Evolutionary conservation across 208 protist species (phyloP).

Genomic region (Leishmania arabica): DNA sequence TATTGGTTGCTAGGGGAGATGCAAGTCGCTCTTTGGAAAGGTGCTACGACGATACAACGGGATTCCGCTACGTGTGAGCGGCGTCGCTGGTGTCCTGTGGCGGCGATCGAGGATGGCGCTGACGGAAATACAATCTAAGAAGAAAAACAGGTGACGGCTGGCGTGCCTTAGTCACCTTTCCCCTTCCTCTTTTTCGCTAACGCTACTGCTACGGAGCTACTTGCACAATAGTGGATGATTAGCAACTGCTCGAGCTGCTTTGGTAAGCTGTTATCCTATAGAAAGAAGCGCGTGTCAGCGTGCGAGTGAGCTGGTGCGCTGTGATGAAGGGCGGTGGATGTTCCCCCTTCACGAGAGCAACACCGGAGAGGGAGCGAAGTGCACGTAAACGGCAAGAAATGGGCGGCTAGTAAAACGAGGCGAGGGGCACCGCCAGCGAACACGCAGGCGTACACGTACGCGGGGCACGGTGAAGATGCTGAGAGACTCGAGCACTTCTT

Average conservation of each 20-base stretch:
- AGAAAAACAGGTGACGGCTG: background rate
- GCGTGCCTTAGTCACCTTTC: background rate
- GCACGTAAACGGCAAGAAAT: background rate
- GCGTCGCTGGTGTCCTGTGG: background rate
- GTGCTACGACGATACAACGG: too few species aligned
- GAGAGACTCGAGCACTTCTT: background rate
- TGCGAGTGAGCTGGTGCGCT: background rate
- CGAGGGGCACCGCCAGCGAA: background rate
- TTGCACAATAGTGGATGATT: background rate
- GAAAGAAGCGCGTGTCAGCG: background rate
- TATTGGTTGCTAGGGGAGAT: background rate
- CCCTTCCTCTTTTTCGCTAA: constrained; percentile 10
- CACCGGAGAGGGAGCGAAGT: background rate
- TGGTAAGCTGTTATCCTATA: background rate
- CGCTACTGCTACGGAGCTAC: background rate
- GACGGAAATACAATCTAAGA: background rate
- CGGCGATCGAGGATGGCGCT: background rate
- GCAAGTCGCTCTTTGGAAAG: background rate
- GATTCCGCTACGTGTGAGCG: background rate
- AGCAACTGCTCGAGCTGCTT: background rate
- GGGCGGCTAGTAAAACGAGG: background rate
- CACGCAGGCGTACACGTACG: background rate
- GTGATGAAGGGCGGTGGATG: background rate
- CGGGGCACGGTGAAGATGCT: background rate
- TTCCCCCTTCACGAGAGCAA: background rate